Evolutionary conservation across 75 land plant species (phyloP).

Genomic region (Pseudotsuga menziesii): DNA sequence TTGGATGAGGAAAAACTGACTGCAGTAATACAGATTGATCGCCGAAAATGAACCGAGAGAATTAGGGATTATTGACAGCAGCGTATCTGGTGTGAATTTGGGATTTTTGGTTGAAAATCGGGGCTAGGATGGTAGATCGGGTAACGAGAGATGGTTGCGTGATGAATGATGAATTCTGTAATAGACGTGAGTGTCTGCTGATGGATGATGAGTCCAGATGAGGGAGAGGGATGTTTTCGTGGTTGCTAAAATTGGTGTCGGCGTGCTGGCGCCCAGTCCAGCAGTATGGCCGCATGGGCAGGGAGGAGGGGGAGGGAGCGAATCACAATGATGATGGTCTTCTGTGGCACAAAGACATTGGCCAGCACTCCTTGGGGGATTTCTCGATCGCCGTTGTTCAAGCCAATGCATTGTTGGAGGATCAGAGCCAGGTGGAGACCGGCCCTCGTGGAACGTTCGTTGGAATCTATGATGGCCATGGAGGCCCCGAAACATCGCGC

Average conservation of each 20-base stretch:
- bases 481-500: conserved; percentile 82
- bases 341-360: conserved; percentile 71
- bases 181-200: not conserved
- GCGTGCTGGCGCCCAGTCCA: conserved; percentile 41
- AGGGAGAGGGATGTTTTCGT: conserved; percentile 45
- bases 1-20: no score
- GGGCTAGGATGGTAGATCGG: not conserved
- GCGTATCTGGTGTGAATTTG: not conserved
- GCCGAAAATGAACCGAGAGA: no score
- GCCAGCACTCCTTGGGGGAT: conserved; percentile 61
- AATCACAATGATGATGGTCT: conserved; percentile 31
- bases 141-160: not conserved
- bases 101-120: not conserved
- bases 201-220: conserved; percentile 27
- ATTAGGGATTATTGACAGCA: no score
- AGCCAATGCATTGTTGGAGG: conserved; percentile 72
- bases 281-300: conserved; percentile 50
- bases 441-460: conserved; percentile 71
- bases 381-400: conserved; percentile 88
- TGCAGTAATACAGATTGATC: no score
- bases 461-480: conserved; percentile 92
- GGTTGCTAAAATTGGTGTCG: conserved; percentile 34
- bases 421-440: conserved; percentile 72
- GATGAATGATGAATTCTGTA: not conserved
- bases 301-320: conserved; percentile 32